Evolutionary conservation across 1,139 yeast species (phyloP).

Genomic region (Yamadazyma buinensis): DNA sequence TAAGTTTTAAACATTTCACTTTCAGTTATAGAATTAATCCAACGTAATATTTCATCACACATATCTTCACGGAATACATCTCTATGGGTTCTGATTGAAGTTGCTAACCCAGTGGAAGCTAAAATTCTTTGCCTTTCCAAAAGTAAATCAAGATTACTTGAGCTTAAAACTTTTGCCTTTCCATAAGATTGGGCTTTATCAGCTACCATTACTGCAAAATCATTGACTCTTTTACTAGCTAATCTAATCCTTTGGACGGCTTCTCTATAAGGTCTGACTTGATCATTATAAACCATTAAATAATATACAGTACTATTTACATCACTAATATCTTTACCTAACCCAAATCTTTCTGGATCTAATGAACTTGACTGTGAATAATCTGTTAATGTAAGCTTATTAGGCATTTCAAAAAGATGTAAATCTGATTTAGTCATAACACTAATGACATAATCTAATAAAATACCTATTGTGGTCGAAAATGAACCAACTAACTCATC

Average conservation of each 20-base stretch:
- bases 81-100: conserved; percentile 62
- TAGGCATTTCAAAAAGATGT: conserved; percentile 26
- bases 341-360: conserved; percentile 30
- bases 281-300: conserved; percentile 73
- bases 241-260: conserved; percentile 63
- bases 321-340: conserved; percentile 29
- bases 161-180: conserved; percentile 62
- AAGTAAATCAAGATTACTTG: conserved; percentile 48
- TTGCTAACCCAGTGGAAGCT: conserved; percentile 58
- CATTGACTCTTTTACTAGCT: conserved; percentile 62
- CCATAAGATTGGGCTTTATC: conserved; percentile 62
- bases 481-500: conserved; percentile 30
- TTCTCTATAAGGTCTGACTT: conserved; percentile 68
- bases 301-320: conserved; percentile 49
- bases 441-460: conserved; percentile 75
- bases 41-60: conserved; percentile 65
- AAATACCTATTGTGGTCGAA: conserved; percentile 44
- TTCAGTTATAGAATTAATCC: conserved; percentile 61
- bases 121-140: conserved; percentile 52
- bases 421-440: conserved; percentile 50
- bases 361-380: conserved; percentile 28
- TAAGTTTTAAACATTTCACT: conserved; percentile 54
- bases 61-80: conserved; percentile 79
- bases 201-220: conserved; percentile 74
- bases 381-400: conserved; percentile 19